A percentile compares a stretch with the other conserved stretches of the same genome.
phyloP scores from a whole-genome alignment of 169 alveolate genomes.

The Plasmodium gaboni region DNA sequence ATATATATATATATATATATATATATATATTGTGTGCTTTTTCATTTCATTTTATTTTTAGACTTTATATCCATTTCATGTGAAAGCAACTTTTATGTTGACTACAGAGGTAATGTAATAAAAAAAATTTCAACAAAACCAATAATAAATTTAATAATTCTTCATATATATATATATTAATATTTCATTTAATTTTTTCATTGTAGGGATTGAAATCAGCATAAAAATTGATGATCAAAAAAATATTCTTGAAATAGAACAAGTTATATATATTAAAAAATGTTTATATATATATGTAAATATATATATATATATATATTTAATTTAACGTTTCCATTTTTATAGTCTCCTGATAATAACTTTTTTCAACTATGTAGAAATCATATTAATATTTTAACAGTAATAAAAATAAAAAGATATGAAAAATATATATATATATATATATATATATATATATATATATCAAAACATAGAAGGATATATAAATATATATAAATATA shows the following conservation, averaged over 20 bases:
- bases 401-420: conserved; percentile 3
- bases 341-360: conserved; percentile 35
- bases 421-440: not conserved
- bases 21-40: not conserved
- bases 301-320: not conserved
- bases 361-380: conserved; percentile 34
- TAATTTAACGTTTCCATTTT: not conserved
- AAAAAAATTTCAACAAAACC: not conserved
- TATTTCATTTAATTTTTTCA: conserved; percentile 26
- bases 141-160: not conserved
- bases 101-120: conserved; percentile 18
- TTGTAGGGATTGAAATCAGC: conserved; percentile 49
- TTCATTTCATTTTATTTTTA: not conserved
- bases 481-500: not conserved
- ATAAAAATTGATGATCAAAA: conserved; percentile 46
- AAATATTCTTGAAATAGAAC: conserved; percentile 37
- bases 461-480: not conserved
- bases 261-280: conserved; percentile 22
- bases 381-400: conserved; percentile 35
- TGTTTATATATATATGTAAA: not conserved
- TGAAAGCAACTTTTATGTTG: conserved; percentile 37
- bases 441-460: not conserved
- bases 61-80: conserved; percentile 36
- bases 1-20: not conserved
- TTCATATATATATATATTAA: not conserved